phyloP scores from a whole-genome alignment of 306 rosid species.

The Citrullus amarus region DNA sequence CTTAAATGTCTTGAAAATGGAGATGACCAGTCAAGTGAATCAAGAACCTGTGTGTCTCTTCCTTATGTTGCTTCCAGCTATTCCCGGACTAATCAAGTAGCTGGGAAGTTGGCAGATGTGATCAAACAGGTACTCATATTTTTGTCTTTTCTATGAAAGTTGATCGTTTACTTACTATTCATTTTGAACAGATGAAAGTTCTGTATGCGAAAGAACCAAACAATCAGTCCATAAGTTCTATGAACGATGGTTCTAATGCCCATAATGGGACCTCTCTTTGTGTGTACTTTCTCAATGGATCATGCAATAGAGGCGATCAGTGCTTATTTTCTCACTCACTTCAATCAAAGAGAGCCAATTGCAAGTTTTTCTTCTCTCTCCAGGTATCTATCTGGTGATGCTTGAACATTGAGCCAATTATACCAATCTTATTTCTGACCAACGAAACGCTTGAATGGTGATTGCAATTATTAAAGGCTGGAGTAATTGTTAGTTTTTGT shows the following conservation, averaged over 20 bases:
- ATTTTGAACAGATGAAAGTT: slow-evolving; percentile 41
- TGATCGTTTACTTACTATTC: slow-evolving; percentile 13
- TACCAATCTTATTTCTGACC: neutral
- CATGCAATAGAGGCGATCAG: slow-evolving; percentile 42
- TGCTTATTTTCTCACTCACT: slow-evolving; percentile 67
- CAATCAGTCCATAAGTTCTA: slow-evolving; percentile 20
- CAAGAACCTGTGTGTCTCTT: slow-evolving; percentile 35
- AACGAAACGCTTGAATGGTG: neutral
- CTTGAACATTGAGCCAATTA: neutral
- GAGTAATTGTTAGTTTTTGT: neutral
- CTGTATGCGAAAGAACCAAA: slow-evolving; percentile 29
- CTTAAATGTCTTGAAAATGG: slow-evolving; percentile 26
- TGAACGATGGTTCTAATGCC: slow-evolving; percentile 12
- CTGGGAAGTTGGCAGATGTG: slow-evolving; percentile 33
- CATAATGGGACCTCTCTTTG: slow-evolving; percentile 38
- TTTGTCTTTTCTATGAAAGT: slow-evolving; percentile 12
- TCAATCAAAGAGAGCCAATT: slow-evolving; percentile 41
- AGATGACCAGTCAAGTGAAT: slow-evolving; percentile 32
- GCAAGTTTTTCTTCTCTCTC: slow-evolving; percentile 60
- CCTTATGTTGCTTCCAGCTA: slow-evolving; percentile 54
- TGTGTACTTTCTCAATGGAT: slow-evolving; percentile 36
- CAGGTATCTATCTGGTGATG: slow-evolving; percentile 33
- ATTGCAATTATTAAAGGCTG: neutral
- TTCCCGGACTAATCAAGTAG: slow-evolving; percentile 35
- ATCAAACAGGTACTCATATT: slow-evolving; percentile 59